A percentile compares a stretch with the other conserved stretches of the same genome.
Evolutionary conservation across 352 stramenopile genomes (phyloP).

Genomic region (Phytophthora capsici): DNA sequence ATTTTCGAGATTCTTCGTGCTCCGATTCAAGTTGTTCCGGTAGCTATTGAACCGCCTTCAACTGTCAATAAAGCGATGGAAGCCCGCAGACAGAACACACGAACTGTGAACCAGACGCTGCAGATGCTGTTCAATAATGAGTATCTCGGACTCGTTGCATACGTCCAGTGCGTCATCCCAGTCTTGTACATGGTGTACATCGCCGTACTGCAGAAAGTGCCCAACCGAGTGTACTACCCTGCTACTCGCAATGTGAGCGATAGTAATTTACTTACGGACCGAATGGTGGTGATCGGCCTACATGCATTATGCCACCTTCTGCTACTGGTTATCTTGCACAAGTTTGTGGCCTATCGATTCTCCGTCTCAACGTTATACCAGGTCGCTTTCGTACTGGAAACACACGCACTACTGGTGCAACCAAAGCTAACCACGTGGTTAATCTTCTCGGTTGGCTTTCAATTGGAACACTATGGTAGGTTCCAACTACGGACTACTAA

Average conservation of each 20-base stretch:
- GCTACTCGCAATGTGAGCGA: too few species aligned
- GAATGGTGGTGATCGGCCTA: not conserved
- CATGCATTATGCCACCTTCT: not conserved
- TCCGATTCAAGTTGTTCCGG: too few species aligned
- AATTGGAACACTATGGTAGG: not conserved
- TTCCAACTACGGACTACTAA: too few species aligned
- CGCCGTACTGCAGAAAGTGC: slow-evolving; percentile 5
- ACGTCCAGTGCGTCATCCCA: slow-evolving; percentile 36
- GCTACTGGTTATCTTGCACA: not conserved
- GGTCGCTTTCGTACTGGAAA: not conserved
- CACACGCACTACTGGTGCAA: not conserved
- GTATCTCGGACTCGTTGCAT: slow-evolving; percentile 35
- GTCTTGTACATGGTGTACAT: slow-evolving; percentile 37
- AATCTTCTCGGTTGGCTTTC: not conserved
- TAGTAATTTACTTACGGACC: too few species aligned
- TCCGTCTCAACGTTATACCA: not conserved
- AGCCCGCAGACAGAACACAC: slow-evolving; percentile 24
- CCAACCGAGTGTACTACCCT: slow-evolving; percentile 32
- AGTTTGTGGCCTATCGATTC: not conserved
- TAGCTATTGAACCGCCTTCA: too few species aligned
- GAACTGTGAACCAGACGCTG: slow-evolving; percentile 28
- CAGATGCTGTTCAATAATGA: slow-evolving; percentile 45
- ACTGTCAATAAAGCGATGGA: not conserved
- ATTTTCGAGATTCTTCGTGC: not conserved
- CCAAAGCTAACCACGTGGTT: not conserved